phyloP scores from a whole-genome alignment of 257 asterid species.

The Capsicum baccatum region DNA sequence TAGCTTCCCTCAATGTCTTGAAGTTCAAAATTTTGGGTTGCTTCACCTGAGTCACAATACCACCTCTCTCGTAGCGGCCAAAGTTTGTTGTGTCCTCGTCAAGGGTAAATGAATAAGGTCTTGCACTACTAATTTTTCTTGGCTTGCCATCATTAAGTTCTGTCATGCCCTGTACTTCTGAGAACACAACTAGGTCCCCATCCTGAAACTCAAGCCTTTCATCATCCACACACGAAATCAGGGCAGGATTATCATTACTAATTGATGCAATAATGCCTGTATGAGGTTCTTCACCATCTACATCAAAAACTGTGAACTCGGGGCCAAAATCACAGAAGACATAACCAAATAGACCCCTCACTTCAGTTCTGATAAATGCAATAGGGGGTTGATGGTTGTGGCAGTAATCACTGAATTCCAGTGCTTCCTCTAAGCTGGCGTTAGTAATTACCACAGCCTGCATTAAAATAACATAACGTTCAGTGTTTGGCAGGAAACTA shows the following conservation, averaged over 20 bases:
- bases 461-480: conserved; percentile 24
- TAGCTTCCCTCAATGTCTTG: conserved; percentile 78
- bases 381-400: conserved; percentile 89
- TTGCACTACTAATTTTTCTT: conserved; percentile 69
- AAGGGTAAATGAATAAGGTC: conserved; percentile 82
- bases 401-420: conserved; percentile 80
- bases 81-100: conserved; percentile 83
- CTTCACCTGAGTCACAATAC: conserved; percentile 89
- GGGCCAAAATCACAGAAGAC: conserved; percentile 94
- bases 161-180: conserved; percentile 86
- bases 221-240: conserved; percentile 89
- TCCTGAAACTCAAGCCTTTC: conserved; percentile 97
- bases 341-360: conserved; percentile 87
- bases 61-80: conserved; percentile 81
- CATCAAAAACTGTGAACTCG: conserved; percentile 81
- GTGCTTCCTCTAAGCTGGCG: conserved; percentile 58
- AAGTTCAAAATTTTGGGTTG: conserved; percentile 87
- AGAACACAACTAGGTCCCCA: conserved; percentile 86
- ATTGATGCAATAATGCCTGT: conserved; percentile 91
- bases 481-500: conserved; percentile 13
- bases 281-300: conserved; percentile 95
- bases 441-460: conserved; percentile 95
- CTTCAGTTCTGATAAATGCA: conserved; percentile 88
- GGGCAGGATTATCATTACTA: conserved; percentile 83
- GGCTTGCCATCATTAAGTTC: conserved; percentile 96